Evolutionary conservation across 116 monocot species (phyloP).

Genomic region (Posidonia oceanica): DNA sequence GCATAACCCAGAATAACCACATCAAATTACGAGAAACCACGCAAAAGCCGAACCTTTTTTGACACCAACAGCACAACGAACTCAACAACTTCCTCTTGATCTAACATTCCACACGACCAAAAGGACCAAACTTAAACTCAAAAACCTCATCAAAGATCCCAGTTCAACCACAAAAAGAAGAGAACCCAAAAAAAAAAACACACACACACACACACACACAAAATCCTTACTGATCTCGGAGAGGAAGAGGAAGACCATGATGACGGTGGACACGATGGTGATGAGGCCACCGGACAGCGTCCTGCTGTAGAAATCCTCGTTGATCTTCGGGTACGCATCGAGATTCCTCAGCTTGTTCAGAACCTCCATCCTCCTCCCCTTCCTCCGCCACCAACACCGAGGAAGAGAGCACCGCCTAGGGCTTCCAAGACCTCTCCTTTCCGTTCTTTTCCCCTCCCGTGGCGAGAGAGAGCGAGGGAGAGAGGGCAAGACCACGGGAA

Average conservation of each 20-base stretch:
- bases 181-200: background rate
- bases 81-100: too few relatives aligned
- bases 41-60: too few relatives aligned
- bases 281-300: slow-evolving; percentile 66
- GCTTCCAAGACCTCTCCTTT: too few relatives aligned
- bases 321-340: slow-evolving; percentile 89
- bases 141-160: background rate
- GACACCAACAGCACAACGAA: too few relatives aligned
- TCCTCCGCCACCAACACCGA: background rate
- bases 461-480: too few relatives aligned
- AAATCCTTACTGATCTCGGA: slow-evolving; percentile 37
- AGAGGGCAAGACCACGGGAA: background rate
- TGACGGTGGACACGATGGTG: slow-evolving; percentile 47
- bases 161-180: background rate
- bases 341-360: slow-evolving; percentile 60
- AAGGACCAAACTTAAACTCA: too few relatives aligned
- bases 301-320: slow-evolving; percentile 88
- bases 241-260: slow-evolving; percentile 51
- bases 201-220: too few relatives aligned
- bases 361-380: slow-evolving; percentile 44
- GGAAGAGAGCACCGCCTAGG: background rate
- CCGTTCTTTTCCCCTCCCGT: too few relatives aligned
- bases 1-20: too few relatives aligned
- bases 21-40: too few relatives aligned
- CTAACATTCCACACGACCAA: too few relatives aligned